Conservation (phyloP, 75 land plant genomes). For the Azolla pinnata region DNA sequence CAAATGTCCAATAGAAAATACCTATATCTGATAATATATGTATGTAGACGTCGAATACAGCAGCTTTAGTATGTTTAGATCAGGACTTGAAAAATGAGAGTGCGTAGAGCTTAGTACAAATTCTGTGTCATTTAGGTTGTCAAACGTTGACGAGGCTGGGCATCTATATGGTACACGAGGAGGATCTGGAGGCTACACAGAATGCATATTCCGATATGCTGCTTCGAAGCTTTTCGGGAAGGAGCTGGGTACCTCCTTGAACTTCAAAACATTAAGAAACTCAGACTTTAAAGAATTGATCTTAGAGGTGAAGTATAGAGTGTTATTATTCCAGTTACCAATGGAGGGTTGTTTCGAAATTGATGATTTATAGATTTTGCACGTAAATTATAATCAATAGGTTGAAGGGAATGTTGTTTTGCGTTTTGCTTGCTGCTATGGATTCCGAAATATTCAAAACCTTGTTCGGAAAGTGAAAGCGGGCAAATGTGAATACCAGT, state of each 20-base stretch:
- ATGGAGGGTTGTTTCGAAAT: background rate
- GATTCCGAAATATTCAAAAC: constrained; percentile 82
- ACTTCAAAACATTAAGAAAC: constrained; percentile 62
- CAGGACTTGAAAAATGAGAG: no score
- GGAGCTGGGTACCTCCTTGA: constrained; percentile 47
- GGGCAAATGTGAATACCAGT: constrained; percentile 84
- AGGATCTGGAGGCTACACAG: constrained; percentile 95
- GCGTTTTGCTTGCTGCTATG: constrained; percentile 83
- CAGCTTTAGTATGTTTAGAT: no score
- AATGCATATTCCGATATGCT: constrained; percentile 66
- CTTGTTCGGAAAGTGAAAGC: constrained; percentile 68
- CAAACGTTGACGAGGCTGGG: constrained; percentile 73
- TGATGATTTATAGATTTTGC: background rate
- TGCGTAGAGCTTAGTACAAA: no score
- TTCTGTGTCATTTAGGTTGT: constrained; percentile 39
- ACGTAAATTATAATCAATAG: constrained; percentile 20
- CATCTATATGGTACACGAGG: constrained; percentile 75
- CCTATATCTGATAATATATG: no score
- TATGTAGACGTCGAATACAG: no score
- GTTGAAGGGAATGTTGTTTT: constrained; percentile 56
- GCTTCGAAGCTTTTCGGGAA: constrained; percentile 62
- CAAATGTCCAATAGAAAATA: no score
- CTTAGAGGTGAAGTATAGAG: constrained; percentile 51
- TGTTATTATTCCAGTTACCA: no score
- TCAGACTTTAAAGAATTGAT: constrained; percentile 75